Evolutionary conservation across 176 grass and related monocot genomes (phyloP), one percentile per base, ranked within the genome.

Genomic region (Alopecurus myosuroides): DNA sequence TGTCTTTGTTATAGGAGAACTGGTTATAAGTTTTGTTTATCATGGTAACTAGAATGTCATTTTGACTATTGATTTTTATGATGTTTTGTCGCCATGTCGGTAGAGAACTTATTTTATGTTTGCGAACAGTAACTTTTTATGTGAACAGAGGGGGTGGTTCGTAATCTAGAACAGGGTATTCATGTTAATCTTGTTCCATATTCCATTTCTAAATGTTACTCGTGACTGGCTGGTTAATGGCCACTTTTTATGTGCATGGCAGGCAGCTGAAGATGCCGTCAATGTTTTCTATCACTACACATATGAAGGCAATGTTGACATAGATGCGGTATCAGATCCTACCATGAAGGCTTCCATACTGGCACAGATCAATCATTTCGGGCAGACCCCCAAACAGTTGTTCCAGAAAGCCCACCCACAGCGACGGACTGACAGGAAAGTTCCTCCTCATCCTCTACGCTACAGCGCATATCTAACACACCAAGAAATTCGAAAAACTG

Each of bases 271-370:
- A 92, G 97, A 99, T 88, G 93, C 97, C 13, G 80, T 92, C 67
- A 99, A 99, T 94, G 97, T 99, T 52, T 99, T 99, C 90, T 99
- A 99, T 81, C 93, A 99, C 90, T 99, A 99, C 71, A 99, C 97
- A 48, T 99, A 99, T 36, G 97, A 99, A 89, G 97, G 97, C 65
- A 99, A 92, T 85, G 94, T 99, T 61, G 97, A 99, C 56, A 99
- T 99, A 83, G 97, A 99, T 89, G 90, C 94, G 20, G 90, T 99
- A 78, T 86, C 94, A 52, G 97, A 99, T 83, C 97, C 90, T 78
- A 99, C 97, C 20, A 97, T 99, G 97, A 99, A 99, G 89, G 97
- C 97, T 87, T 99, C 97, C 13, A 99, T 99, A 82, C 86, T 99
- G 62, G 97, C 97, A 76, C 97, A 99, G 87, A 99, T 99, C 55